Base-by-base conservation (phyloP, 2,329 filamentous ascomycete genomes). In the Monosporascus ibericus region DNA sequence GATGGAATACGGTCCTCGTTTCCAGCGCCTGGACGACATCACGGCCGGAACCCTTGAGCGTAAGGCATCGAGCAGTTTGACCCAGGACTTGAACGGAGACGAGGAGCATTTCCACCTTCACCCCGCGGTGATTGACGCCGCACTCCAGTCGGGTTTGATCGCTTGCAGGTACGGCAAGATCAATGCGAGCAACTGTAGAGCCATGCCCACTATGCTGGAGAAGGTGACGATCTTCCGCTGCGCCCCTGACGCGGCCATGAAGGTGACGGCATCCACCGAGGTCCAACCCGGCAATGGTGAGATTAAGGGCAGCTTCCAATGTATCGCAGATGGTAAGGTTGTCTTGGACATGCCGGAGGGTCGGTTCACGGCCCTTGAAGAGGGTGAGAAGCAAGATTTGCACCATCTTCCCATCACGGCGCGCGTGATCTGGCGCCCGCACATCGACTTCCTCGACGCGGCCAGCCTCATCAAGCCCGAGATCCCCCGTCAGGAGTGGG, bases 1-100 rank as follows among this genome's bases (percentile, higher is more conserved):
- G 0, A 39, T 63, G 4, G 58, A 60, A 30, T 63, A 64, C 47
- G 60, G 63, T 8, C 49, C 59, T 8, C 15, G 38, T n/a, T 67
- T 65, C 47, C 60, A 60, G 49, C 53, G 52, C 3, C 51, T 64
- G 17, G 44, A 51, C 18, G 36, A 53, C 48, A 52, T 58, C 36
- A 30, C 37, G 48, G 25, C 24, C 27, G 42, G 20, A 54, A 52
- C 44, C 49, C 27, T 30, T 14, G 27, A 30, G 27, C 27, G 27
- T 11, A 30, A 47, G 24, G 54, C 54, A 5, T 42, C 47, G 39
- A 52, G 49, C 18, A 54, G 39, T 34, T 39, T 56, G 15, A 38
- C 42, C 42, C 52, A 52, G 38, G 36, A 39, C 14, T 40, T 49
- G 42, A 42, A 52, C 48, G 47, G 53, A 24, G 52, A 56, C 49